Evolutionary conservation across 192 early-diverging fungal species (phyloP).

Genomic region (Coemansia aciculifera): DNA sequence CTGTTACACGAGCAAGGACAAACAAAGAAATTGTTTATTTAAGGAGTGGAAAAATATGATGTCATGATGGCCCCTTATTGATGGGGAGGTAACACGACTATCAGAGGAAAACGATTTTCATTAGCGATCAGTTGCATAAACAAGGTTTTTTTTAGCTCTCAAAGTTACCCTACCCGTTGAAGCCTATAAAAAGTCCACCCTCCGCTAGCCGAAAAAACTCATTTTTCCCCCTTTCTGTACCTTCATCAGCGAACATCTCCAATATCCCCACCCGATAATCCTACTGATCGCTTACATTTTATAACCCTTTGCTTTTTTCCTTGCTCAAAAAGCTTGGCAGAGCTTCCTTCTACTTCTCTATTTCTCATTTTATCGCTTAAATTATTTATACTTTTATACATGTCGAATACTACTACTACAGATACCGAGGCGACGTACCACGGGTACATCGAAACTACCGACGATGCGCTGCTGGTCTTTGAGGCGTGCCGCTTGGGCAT

Average conservation of each 20-base stretch:
- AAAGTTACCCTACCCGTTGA: background rate
- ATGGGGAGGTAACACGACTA: slow-evolving; percentile 3
- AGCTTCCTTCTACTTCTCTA: background rate
- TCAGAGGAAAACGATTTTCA: background rate
- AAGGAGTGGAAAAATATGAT: slow-evolving; percentile 1
- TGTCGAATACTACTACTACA: background rate
- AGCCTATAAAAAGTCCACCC: slow-evolving; percentile 1
- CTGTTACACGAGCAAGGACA: background rate
- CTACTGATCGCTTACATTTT: background rate
- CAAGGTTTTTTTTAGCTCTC: background rate
- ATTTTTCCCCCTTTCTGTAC: background rate
- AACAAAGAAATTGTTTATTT: slow-evolving; percentile 1
- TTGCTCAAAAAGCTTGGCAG: background rate
- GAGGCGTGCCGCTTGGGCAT: slow-evolving; percentile 79
- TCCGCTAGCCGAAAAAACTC: background rate
- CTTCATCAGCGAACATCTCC: background rate
- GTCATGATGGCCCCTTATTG: background rate
- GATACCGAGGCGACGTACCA: slow-evolving; percentile 55
- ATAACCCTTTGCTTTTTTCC: background rate
- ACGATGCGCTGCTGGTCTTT: slow-evolving; percentile 85
- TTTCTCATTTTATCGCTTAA: background rate
- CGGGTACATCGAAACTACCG: slow-evolving; percentile 77
- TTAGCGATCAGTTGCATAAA: slow-evolving; percentile 5
- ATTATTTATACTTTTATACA: background rate
- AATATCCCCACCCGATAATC: background rate